phyloP scores from a whole-genome alignment of 129 eudicot species.

The Lactuca saligna region DNA sequence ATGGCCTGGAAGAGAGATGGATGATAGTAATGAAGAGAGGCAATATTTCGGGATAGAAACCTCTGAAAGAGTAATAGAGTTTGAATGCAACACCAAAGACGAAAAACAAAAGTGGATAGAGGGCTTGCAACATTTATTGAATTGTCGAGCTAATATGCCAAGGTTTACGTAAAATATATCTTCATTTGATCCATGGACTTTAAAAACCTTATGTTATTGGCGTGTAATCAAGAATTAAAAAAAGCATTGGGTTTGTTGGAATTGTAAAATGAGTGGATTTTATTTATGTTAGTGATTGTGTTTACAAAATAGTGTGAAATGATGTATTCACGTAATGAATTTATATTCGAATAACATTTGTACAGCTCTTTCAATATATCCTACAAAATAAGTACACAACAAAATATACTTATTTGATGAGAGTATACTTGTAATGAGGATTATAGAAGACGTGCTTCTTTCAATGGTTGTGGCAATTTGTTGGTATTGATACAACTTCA shows the following conservation, averaged over 20 bases:
- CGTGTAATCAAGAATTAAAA: background rate
- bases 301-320: slow-evolving; percentile 15
- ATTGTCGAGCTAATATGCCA: slow-evolving; percentile 52
- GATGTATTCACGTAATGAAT: slow-evolving; percentile 2
- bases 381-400: too few species aligned
- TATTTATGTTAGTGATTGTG: slow-evolving; percentile 17
- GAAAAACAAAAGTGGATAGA: slow-evolving; percentile 81
- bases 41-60: slow-evolving; percentile 72
- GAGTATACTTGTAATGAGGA: too few species aligned
- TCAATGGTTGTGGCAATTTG: too few species aligned
- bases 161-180: slow-evolving; percentile 23
- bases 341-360: background rate
- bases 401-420: too few species aligned
- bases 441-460: too few species aligned
- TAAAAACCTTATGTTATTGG: background rate
- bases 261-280: slow-evolving; percentile 22
- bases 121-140: slow-evolving; percentile 68
- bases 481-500: too few species aligned
- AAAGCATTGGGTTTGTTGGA: background rate
- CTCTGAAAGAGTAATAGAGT: slow-evolving; percentile 65
- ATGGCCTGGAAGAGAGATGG: slow-evolving; percentile 78
- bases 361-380: too few species aligned
- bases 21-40: slow-evolving; percentile 41
- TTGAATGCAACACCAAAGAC: slow-evolving; percentile 67
- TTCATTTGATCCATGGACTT: background rate